Base-by-base conservation (phyloP, 306 rosid species). In the Acacia confusa region DNA sequence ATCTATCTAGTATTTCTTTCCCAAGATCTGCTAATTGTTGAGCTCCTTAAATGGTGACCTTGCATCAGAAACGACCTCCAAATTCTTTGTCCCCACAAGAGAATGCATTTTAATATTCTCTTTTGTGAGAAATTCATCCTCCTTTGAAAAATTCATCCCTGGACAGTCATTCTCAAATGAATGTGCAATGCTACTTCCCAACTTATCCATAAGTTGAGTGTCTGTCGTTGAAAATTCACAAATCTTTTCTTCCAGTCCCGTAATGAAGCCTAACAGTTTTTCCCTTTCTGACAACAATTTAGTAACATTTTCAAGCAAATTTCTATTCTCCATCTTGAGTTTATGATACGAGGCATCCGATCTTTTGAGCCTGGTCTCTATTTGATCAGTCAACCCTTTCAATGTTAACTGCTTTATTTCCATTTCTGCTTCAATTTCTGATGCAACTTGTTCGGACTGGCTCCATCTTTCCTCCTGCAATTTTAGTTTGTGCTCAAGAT, bases 41-140 rank as follows among this genome's bases (percentile, higher is more conserved):
- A 90, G 85, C 82, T 89, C 91, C 86, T 89, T 82, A 75, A 92
- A 91, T 38, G 94, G 95, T 1, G 90, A 79, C 84, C 94, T 92
- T 78, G 55, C 22, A 53, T 88, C 87, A 58, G 81, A 79, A 38
- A 81, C 74, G 72, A 70, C 84, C 73, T 88, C 91, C 74, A 50
- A 60, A 81, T 78, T 90, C 89, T 89, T 92, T 72, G 57, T 47
- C 16, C 77, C 70, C 0, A 63, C 24, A 34, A 92, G 86, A 66
- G 87, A 84, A 76, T 79, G 88, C 75, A 86, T 61, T 55, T 77
- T 78, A 74, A 74, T 80, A 71, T 88, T 92, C 86, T 89, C 87
- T 85, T 88, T 86, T n/a, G 77, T 81, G 75, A 69, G 48, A 38
- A 84, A 82, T 6, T 36, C 92, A 48, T 80, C 89, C 27, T 81